Evolutionary conservation across 2,329 filamentous ascomycete genomes (phyloP).

Genomic region (Penicillium concentricum): DNA sequence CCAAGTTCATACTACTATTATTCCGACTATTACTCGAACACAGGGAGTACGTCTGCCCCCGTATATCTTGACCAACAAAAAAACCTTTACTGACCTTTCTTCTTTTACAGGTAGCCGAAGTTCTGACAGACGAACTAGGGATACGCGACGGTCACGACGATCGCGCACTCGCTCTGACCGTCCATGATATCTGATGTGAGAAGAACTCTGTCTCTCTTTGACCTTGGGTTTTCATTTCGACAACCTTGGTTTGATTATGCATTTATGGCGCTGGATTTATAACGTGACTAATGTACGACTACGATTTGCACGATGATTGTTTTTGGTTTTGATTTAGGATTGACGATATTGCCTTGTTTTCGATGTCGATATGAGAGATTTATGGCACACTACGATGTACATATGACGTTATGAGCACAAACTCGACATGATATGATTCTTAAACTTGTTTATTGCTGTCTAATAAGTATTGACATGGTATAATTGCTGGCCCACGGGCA

Average conservation of each 20-base stretch:
- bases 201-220: neutral
- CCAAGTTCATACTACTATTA: slow-evolving; percentile 45
- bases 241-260: slow-evolving; percentile 10
- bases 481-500: slow-evolving; percentile 3
- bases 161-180: slow-evolving; percentile 32
- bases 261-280: slow-evolving; percentile 20
- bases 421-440: slow-evolving; percentile 1
- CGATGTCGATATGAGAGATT: slow-evolving; percentile 12
- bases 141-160: slow-evolving; percentile 30
- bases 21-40: slow-evolving; percentile 36
- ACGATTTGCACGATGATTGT: slow-evolving; percentile 14
- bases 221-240: neutral
- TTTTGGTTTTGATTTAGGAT: neutral
- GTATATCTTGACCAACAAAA: neutral
- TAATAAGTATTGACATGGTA: neutral
- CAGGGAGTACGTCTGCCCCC: slow-evolving; percentile 39
- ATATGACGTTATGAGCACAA: slow-evolving; percentile 8
- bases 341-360: slow-evolving; percentile 15
- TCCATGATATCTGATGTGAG: slow-evolving; percentile 16
- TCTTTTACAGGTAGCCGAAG: slow-evolving; percentile 43
- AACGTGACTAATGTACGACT: slow-evolving; percentile 25
- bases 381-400: slow-evolving; percentile 5
- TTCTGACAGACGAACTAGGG: slow-evolving; percentile 42
- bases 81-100: slow-evolving; percentile 4
- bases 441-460: neutral